phyloP scores from a whole-genome alignment of 805 yeast species.

The Yamadazyma akitaensis region DNA sequence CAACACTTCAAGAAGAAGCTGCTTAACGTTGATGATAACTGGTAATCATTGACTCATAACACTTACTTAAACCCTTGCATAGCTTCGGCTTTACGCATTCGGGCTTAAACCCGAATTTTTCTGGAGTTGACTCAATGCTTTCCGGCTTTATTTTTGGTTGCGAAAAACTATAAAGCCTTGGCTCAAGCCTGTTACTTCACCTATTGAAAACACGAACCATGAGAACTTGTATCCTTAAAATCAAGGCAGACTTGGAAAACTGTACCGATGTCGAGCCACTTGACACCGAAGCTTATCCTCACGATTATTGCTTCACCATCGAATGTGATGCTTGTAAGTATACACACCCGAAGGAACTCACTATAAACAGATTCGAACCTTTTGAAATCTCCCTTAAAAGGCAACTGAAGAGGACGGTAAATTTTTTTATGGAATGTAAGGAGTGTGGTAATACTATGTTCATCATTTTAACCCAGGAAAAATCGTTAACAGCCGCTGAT shows the following conservation, averaged over 20 bases:
- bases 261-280: slow-evolving; percentile 14
- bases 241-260: slow-evolving; percentile 12
- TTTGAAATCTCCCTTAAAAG: background rate
- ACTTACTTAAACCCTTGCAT: no score
- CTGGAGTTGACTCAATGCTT: slow-evolving; percentile 1
- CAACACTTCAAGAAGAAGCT: no score
- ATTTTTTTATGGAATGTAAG: slow-evolving; percentile 12
- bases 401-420: slow-evolving; percentile 4
- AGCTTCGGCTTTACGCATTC: no score
- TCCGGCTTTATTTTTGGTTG: slow-evolving; percentile 1
- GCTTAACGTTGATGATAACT: no score
- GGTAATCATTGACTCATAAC: no score
- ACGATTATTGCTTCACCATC: slow-evolving; percentile 13
- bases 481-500: background rate
- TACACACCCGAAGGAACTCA: slow-evolving; percentile 8
- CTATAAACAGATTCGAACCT: slow-evolving; percentile 9
- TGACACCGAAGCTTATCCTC: slow-evolving; percentile 15
- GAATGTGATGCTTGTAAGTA: slow-evolving; percentile 10
- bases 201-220: slow-evolving; percentile 1
- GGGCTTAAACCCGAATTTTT: background rate
- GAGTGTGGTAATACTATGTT: slow-evolving; percentile 11
- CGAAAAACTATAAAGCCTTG: slow-evolving; percentile 1
- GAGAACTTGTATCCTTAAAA: slow-evolving; percentile 12
- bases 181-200: background rate
- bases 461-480: slow-evolving; percentile 7